Evolutionary conservation across 2,329 filamentous ascomycete genomes (phyloP).

Genomic region (Paramyrothecium roridum): DNA sequence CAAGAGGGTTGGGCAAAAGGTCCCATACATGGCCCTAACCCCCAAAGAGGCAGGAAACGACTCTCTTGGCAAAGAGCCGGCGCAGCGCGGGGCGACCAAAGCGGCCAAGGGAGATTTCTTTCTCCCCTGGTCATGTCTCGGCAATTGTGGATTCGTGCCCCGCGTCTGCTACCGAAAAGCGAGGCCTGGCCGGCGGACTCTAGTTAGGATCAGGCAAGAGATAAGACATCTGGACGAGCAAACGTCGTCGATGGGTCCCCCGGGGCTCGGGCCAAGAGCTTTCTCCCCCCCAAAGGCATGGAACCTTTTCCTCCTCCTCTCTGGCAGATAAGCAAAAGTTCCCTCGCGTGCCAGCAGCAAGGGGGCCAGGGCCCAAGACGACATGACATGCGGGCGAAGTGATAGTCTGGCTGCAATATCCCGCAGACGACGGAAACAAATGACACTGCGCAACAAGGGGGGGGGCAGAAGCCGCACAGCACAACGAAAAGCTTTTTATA

Average conservation of each 20-base stretch:
- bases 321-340: not conserved
- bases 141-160: not conserved
- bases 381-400: not conserved
- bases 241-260: not conserved
- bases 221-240: not conserved
- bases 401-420: not conserved
- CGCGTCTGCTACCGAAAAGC: not conserved
- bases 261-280: not conserved
- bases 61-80: not conserved
- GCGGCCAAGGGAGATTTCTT: too few relatives aligned
- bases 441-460: too few relatives aligned
- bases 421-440: not conserved
- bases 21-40: not conserved
- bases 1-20: not conserved
- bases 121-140: not conserved
- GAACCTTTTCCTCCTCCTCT: too few relatives aligned
- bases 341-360: not conserved
- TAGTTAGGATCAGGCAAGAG: not conserved
- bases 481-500: too few relatives aligned
- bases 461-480: too few relatives aligned
- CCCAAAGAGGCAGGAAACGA: not conserved
- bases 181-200: not conserved
- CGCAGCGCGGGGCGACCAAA: not conserved
- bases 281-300: too few relatives aligned
- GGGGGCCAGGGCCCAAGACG: not conserved